A percentile compares a stretch with the other conserved stretches of the same genome.
These are phyloP conservation scores for Mycena polygramma DNA, from an alignment of 768 basidiomycete species.

Conservation along the genomic window DNA sequence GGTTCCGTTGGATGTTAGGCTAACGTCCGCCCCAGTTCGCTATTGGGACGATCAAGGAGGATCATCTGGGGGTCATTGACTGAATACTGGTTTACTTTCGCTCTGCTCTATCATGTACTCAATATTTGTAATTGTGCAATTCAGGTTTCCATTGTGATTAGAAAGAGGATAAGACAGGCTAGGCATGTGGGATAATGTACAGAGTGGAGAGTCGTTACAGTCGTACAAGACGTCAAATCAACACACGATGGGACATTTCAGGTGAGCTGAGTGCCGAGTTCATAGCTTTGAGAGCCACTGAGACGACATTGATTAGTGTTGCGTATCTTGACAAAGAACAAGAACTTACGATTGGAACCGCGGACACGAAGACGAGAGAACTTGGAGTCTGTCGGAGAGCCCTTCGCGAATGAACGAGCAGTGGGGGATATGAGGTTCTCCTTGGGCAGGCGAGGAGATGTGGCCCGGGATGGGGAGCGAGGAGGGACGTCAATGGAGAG, in stretches of 20 bases:
- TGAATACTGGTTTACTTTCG: slow-evolving; percentile 43
- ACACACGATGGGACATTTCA: slow-evolving; percentile 16
- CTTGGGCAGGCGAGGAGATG: slow-evolving; percentile 5
- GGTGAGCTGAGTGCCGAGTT: slow-evolving; percentile 24
- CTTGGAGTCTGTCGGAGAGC: slow-evolving; percentile 10
- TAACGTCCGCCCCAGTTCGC: slow-evolving; percentile 74
- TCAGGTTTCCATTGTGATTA: slow-evolving; percentile 16
- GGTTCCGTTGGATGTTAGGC: not conserved
- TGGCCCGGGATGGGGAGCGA: slow-evolving; percentile 4
- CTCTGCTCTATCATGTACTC: not conserved
- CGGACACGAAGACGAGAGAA: slow-evolving; percentile 24
- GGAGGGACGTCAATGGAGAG: slow-evolving; percentile 20
- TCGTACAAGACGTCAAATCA: slow-evolving; percentile 22
- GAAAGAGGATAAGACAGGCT: not conserved
- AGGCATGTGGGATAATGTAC: slow-evolving; percentile 2
- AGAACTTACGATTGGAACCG: slow-evolving; percentile 22
- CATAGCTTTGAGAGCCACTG: slow-evolving; percentile 27
- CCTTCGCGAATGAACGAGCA: no score
- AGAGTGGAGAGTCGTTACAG: not conserved
- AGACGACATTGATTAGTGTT: slow-evolving; percentile 3
- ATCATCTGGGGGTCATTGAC: slow-evolving; percentile 94
- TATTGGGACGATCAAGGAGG: slow-evolving; percentile 98
- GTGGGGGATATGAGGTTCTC: slow-evolving; percentile 24
- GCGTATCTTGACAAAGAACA: not conserved
- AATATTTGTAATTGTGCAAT: slow-evolving; percentile 20